Percentiles rank a stretch among this genome's conserved stretches.
These are phyloP conservation scores for Hericium alpestre DNA, from an alignment of 768 basidiomycete species.

Conservation along the genomic window DNA sequence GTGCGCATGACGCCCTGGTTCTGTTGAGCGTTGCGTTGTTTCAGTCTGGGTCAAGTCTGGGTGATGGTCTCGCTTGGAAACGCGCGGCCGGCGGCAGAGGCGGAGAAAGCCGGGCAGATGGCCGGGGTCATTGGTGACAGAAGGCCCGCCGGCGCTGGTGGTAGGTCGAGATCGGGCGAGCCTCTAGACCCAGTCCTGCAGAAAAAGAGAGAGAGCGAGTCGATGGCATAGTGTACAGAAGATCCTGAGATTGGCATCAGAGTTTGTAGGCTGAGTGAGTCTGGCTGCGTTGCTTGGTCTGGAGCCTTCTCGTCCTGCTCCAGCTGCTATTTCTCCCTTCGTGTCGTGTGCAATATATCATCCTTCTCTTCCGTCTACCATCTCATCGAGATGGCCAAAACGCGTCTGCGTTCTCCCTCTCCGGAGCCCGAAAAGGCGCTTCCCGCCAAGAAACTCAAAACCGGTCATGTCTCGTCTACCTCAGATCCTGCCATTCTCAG, in stretches of 20 bases:
- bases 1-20: background rate
- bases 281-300: background rate
- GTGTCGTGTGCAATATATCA: background rate
- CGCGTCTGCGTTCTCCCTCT: slow-evolving; percentile 36
- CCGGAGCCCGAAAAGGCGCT: slow-evolving; percentile 28
- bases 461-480: slow-evolving; percentile 20
- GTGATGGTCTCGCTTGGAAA: no score
- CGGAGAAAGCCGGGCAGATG: no score
- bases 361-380: background rate
- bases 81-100: no score
- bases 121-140: no score
- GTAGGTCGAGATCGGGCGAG: no score
- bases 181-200: no score
- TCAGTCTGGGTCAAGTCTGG: background rate
- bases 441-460: slow-evolving; percentile 28
- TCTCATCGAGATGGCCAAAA: slow-evolving; percentile 29
- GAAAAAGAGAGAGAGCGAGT: no score
- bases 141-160: no score
- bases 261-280: no score
- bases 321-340: background rate
- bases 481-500: slow-evolving; percentile 8
- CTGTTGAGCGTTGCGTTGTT: background rate
- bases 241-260: no score
- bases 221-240: no score
- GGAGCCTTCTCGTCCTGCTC: background rate